phyloP scores from a whole-genome alignment of 768 basidiomycete species.

The Russula sp. region DNA sequence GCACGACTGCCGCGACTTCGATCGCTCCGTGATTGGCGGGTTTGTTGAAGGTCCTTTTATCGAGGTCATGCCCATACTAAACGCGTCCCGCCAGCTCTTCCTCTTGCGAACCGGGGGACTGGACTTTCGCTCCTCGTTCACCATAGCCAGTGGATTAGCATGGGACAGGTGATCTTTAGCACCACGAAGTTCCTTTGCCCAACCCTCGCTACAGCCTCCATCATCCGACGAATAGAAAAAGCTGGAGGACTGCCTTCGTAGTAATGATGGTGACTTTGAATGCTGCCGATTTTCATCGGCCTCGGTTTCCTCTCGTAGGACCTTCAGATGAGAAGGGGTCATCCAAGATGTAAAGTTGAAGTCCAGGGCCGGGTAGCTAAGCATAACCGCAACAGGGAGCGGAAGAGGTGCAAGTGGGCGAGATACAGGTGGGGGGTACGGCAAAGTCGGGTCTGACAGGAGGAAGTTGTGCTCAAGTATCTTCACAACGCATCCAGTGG shows the following conservation, averaged over 20 bases:
- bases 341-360: conserved; percentile 99
- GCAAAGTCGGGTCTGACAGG: conserved; percentile 26
- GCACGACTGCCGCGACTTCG: conserved; percentile 25
- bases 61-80: conserved; percentile 34
- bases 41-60: conserved; percentile 30
- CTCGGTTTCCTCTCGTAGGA: conserved; percentile 67
- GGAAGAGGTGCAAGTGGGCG: conserved; percentile 49
- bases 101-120: conserved; percentile 34
- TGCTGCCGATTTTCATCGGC: conserved; percentile 29
- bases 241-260: conserved; percentile 62
- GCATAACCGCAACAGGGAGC: conserved; percentile 75
- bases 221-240: conserved; percentile 76
- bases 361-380: conserved; percentile 90
- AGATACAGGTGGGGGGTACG: conserved; percentile 20
- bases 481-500: conserved; percentile 79
- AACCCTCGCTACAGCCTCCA: conserved; percentile 44
- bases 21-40: conserved; percentile 14
- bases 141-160: conserved; percentile 87
- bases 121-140: conserved; percentile 52
- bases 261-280: conserved; percentile 24
- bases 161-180: conserved; percentile 75
- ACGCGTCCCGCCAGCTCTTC: conserved; percentile 37
- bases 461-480: conserved; percentile 63
- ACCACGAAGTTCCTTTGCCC: conserved; percentile 30
- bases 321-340: conserved; percentile 76